Percentiles rank a stretch among this genome's conserved stretches.
phyloP scores from a whole-genome alignment of 1,284 basidiomycete genomes.

The Leccinum solheimii region DNA sequence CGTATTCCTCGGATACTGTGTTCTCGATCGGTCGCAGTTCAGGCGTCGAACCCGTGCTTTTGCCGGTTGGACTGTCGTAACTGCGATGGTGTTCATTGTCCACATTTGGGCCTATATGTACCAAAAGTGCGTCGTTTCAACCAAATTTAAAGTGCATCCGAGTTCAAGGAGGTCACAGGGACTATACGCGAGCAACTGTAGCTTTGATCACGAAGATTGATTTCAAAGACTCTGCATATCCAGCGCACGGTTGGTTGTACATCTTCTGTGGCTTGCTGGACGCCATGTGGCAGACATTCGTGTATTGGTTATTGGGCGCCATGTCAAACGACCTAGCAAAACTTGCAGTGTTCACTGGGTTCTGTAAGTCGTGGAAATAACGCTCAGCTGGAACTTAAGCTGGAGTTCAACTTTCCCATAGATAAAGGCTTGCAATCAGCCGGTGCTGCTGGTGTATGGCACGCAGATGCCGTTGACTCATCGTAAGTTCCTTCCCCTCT shows the following conservation, averaged over 20 bases:
- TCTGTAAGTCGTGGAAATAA: slow-evolving; percentile 24
- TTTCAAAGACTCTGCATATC: slow-evolving; percentile 43
- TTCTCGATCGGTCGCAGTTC: slow-evolving; percentile 33
- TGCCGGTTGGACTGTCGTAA: slow-evolving; percentile 47
- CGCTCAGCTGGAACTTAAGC: not conserved
- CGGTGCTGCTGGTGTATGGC: slow-evolving; percentile 35
- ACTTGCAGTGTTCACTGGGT: slow-evolving; percentile 35
- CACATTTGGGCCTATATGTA: slow-evolving; percentile 56
- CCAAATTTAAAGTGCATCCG: not conserved
- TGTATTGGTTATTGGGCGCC: slow-evolving; percentile 49
- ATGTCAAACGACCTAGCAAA: slow-evolving; percentile 37
- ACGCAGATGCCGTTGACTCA: slow-evolving; percentile 23
- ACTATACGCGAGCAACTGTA: slow-evolving; percentile 49
- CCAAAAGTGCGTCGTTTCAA: slow-evolving; percentile 41
- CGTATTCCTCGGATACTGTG: slow-evolving; percentile 35
- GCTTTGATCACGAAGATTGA: slow-evolving; percentile 41
- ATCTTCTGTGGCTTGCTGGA: slow-evolving; percentile 48
- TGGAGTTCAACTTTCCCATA: slow-evolving; percentile 6
- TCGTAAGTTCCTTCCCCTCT: slow-evolving; percentile 22
- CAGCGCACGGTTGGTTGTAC: slow-evolving; percentile 46
- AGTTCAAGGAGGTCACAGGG: slow-evolving; percentile 30
- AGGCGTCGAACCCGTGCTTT: slow-evolving; percentile 53
- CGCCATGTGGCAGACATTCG: slow-evolving; percentile 61
- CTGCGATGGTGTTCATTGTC: slow-evolving; percentile 49
- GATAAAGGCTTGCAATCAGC: slow-evolving; percentile 36